These are phyloP conservation scores for Entrophospora sp. DNA, from an alignment of 192 early-diverging fungal genomes.

Conservation along the genomic window DNA sequence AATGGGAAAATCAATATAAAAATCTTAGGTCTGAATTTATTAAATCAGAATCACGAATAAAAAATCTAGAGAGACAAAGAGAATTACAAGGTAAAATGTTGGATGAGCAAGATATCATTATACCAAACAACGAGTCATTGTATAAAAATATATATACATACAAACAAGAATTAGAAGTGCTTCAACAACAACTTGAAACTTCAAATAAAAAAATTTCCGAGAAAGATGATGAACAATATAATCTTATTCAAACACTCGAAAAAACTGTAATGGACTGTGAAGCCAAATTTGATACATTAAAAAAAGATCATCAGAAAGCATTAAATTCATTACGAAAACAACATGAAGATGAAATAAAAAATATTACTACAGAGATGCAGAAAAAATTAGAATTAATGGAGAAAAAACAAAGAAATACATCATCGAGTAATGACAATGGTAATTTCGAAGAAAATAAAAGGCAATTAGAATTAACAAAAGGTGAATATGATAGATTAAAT, in stretches of 20 bases:
- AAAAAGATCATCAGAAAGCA: not conserved
- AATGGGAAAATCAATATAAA: slow-evolving; percentile 8
- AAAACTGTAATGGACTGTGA: no score
- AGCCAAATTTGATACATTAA: no score
- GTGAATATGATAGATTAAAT: not conserved
- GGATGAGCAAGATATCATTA: no score
- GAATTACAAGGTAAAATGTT: slow-evolving; percentile 6
- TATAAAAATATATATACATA: no score
- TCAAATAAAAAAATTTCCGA: no score
- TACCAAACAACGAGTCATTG: no score
- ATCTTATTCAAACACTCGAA: no score
- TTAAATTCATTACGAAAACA: not conserved
- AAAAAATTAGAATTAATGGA: not conserved
- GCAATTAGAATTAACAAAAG: not conserved
- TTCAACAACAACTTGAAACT: no score
- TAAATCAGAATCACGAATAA: not conserved
- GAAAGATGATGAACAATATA: no score
- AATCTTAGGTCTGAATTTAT: not conserved
- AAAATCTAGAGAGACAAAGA: not conserved
- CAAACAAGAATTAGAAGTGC: no score
- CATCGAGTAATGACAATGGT: not conserved
- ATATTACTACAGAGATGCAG: not conserved
- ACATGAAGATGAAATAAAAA: not conserved
- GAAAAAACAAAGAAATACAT: not conserved
- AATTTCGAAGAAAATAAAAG: not conserved